These are phyloP conservation scores for Sporothrix brasiliensis DNA, from an alignment of 2,329 filamentous ascomycete genomes.

Conservation along the genomic window DNA sequence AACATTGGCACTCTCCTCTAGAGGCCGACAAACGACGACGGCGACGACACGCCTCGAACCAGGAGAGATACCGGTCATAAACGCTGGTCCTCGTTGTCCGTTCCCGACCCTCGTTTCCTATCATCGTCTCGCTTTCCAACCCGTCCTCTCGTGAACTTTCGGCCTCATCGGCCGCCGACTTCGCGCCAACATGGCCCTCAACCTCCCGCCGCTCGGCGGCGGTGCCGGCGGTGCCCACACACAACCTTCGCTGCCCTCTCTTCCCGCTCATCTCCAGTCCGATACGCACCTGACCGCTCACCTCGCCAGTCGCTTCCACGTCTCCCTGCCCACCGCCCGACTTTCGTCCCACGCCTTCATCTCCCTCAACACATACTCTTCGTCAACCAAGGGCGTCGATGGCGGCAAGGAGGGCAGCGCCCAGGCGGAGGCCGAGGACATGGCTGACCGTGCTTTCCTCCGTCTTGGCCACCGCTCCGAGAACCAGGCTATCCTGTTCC, in stretches of 20 bases:
- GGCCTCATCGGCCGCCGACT: constrained; percentile 26
- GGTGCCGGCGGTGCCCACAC: constrained; percentile 66
- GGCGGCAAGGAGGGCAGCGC: constrained; percentile 89
- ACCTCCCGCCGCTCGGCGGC: constrained; percentile 52
- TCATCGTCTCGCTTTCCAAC: background rate
- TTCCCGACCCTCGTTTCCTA: background rate
- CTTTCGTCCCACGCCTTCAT: constrained; percentile 91
- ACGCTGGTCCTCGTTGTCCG: background rate
- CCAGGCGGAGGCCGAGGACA: constrained; percentile 87
- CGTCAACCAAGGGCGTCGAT: constrained; percentile 84
- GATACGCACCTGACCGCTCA: constrained; percentile 73
- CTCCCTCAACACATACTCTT: constrained; percentile 91
- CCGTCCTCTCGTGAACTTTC: background rate
- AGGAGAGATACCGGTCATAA: background rate
- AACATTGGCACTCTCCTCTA: background rate
- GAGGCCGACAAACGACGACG: constrained; percentile 4
- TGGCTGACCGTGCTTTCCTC: constrained; percentile 83
- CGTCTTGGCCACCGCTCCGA: constrained; percentile 85
- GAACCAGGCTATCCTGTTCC: constrained; percentile 88
- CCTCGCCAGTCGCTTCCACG: constrained; percentile 87
- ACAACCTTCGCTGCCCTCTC: constrained; percentile 82
- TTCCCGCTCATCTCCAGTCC: constrained; percentile 77
- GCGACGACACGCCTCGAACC: background rate
- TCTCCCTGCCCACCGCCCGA: constrained; percentile 81
- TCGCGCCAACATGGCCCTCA: constrained; percentile 60